Percentiles rank a stretch among this genome's conserved stretches.
Evolutionary conservation across 140 eudicot species (phyloP).

Genomic region (Flaveria floridana): DNA sequence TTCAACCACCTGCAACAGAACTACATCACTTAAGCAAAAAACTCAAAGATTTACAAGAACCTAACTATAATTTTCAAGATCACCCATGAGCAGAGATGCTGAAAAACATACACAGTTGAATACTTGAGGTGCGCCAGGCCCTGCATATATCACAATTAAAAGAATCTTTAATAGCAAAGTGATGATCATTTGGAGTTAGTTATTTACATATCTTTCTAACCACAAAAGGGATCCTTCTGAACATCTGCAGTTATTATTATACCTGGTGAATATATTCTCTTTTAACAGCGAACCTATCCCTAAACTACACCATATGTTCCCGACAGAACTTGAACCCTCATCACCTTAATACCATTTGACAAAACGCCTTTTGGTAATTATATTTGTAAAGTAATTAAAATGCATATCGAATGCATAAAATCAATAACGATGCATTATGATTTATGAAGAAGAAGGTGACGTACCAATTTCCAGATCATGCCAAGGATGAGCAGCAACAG

Average conservation of each 20-base stretch:
- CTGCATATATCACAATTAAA: slow-evolving; percentile 47
- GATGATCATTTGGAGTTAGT: not conserved
- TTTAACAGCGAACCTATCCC: too few species aligned
- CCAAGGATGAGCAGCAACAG: slow-evolving; percentile 99
- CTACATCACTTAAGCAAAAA: not conserved
- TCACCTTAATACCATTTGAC: too few species aligned
- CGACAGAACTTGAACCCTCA: too few species aligned
- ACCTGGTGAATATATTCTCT: not conserved
- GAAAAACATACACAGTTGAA: slow-evolving; percentile 69
- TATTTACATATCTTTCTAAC: not conserved
- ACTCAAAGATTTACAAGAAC: not conserved
- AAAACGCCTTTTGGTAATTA: too few species aligned
- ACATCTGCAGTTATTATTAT: not conserved
- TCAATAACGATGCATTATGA: not conserved
- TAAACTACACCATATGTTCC: too few species aligned
- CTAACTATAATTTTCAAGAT: not conserved
- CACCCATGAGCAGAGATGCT: not conserved
- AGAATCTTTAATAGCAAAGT: not conserved
- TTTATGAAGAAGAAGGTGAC: not conserved
- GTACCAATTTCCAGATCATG: slow-evolving; percentile 92
- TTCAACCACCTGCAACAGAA: slow-evolving; percentile 70
- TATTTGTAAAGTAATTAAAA: too few species aligned
- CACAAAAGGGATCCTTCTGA: not conserved
- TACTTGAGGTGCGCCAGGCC: slow-evolving; percentile 92
- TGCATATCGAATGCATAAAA: not conserved